Evolutionary conservation across 345 rosid genomes (phyloP), one percentile per base, ranked within the genome.

Genomic region (Eucalyptus paniculata): DNA sequence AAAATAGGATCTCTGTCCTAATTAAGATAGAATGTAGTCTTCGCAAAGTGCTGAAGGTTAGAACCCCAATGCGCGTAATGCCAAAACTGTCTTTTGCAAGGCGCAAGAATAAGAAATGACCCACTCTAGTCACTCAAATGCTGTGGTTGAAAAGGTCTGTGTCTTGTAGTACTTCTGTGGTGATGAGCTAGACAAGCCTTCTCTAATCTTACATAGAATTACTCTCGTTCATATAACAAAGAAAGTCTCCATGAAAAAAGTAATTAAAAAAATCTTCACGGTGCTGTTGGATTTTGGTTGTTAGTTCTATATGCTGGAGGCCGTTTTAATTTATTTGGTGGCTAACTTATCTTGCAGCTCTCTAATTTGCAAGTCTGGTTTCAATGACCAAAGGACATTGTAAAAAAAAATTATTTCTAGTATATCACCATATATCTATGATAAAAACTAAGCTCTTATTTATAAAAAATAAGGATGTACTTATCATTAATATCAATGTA

Each of bases 371-470:
- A 96, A 91, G 99, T 98, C 18, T 96, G 99, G 99, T 96, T 95
- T 93, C 99, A 98, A 90, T 93, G 98, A 87, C 99, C 99, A 88
- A 98, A 96, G 90, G 99, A 97, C 89, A 94, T 98, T 90, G 97
- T 98, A n/a, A 92, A 95, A 82, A 97, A 98, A 91, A 91, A 2
- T 49, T 49, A 50, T 15, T 50, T 50, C 7, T 0, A 15, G 3
- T 50, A 50, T 50, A 50, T 50, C 53, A 50, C 19, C 19, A 16
- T 50, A 50, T 50, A 50, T 50, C 19, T 50, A 15, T 50, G 19
- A 50, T 0, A 50, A 50, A 50, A 50, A 50, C 1, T 50, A 50
- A 50, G 7, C 19, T 50, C 3, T 50, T 50, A 50, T 50, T 50
- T 50, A 50, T 50, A 50, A 50, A 50, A 50, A 50, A 16, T 16